Base-by-base conservation (phyloP, 192 early-diverging fungal species). In the Coemansia sp. region DNA sequence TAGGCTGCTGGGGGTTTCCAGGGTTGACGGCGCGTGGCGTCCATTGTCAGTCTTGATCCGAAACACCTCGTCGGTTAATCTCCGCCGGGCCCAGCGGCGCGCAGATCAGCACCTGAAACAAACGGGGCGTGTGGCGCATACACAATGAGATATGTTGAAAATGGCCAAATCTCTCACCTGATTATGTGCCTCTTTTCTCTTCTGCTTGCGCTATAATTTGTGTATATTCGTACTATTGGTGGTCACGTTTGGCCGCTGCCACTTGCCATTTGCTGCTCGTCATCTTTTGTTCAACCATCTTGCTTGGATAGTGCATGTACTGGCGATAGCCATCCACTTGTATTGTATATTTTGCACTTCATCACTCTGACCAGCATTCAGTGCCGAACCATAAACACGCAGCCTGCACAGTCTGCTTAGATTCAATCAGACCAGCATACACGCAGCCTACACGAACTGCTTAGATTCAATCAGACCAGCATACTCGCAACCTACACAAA, bases 1-100 rank as follows among this genome's bases (percentile, higher is more conserved):
- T 23, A 14, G 19, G 19, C 51, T 24, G 51, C 11, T 12, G n/a
- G 19, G 51, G 51, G 51, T 23, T 32, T 32, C 32, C 32, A 32
- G 32, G 32, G 32, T 32, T 32, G 7, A 32, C 32, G 32, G 24
- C 7, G 19, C 51, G 51, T 53, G 51, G 51, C 51, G 51, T 23
- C 22, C 24, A 53, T 53, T 53, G 51, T 53, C 51, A 17, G 51
- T 19, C 51, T 53, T 53, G 51, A 53, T 53, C 51, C 51, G 51
- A 53, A 53, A 53, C 51, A 25, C 19, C 12, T 23, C 24, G 24
- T 17, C 51, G 51, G 51, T 23, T 53, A 53, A 53, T 53, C 51
- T 23, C 51, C 24, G 51, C 51, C 11, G 51, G 19, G 49, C 49
- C 49, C 49, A 50, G 49, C 49, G 49, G 49, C 51, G 51, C 51